phyloP scores from a whole-genome alignment of 805 yeast genomes.

The Torulaspora quercuum region DNA sequence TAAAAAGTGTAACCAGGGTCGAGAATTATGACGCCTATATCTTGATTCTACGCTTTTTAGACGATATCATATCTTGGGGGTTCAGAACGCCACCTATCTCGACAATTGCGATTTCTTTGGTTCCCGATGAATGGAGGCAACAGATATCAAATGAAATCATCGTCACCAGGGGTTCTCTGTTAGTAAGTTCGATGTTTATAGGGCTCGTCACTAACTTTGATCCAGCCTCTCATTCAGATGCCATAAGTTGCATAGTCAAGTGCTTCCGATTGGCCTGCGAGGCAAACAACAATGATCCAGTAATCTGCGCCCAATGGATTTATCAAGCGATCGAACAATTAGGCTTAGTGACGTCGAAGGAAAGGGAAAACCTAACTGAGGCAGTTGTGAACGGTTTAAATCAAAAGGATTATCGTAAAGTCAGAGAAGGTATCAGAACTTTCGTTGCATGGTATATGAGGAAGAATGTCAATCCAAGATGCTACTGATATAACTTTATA shows the following conservation, averaged over 20 bases:
- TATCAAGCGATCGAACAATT: conserved; percentile 51
- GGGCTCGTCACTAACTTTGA: conserved; percentile 75
- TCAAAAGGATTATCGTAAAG: conserved; percentile 67
- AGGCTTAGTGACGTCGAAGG: conserved; percentile 61
- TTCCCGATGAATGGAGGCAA: conserved; percentile 53
- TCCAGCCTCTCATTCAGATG: conserved; percentile 64
- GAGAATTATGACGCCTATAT: conserved; percentile 70
- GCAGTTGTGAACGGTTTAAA: conserved; percentile 58
- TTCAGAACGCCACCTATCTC: conserved; percentile 76
- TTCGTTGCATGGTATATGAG: conserved; percentile 81
- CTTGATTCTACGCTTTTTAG: conserved; percentile 68
- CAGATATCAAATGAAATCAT: conserved; percentile 47
- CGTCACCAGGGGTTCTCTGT: conserved; percentile 50
- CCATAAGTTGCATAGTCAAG: conserved; percentile 68
- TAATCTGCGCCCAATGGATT: conserved; percentile 53
- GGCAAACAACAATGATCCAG: conserved; percentile 39
- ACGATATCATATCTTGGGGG: conserved; percentile 85
- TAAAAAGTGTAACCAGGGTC: conserved; percentile 46
- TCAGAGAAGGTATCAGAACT: conserved; percentile 67
- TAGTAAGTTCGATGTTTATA: conserved; percentile 51
- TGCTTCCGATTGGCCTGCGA: conserved; percentile 54
- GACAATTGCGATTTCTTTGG: conserved; percentile 47
- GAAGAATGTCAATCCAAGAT: conserved; percentile 57
- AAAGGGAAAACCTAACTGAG: conserved; percentile 58
- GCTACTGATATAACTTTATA: conserved; percentile 21